Evolutionary conservation across 2,329 filamentous ascomycete genomes (phyloP).

Genomic region (Nemania bipapillata): DNA sequence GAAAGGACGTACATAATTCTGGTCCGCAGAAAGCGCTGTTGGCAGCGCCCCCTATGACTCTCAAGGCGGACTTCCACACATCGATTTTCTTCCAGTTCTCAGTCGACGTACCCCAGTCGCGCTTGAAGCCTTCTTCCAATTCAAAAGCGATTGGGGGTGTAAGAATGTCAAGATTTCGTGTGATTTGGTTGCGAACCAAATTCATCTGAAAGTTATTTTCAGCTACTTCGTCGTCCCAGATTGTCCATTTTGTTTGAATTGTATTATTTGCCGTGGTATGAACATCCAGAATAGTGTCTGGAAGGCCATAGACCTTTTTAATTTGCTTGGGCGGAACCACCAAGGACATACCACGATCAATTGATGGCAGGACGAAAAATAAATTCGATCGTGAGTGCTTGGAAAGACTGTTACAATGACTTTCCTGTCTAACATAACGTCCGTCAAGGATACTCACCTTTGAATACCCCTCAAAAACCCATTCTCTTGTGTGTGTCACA

Average conservation of each 20-base stretch:
- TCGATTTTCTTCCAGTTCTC: constrained; percentile 3
- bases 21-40: constrained; percentile 26
- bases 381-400: too few relatives aligned
- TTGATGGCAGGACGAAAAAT: constrained; percentile 15
- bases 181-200: constrained; percentile 22
- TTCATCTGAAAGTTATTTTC: constrained; percentile 24
- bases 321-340: constrained; percentile 18
- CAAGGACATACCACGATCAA: constrained; percentile 11
- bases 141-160: constrained; percentile 22
- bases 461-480: not conserved
- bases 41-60: constrained; percentile 15
- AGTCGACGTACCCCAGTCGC: constrained; percentile 15
- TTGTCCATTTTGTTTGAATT: constrained; percentile 24
- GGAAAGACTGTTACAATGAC: too few relatives aligned
- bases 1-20: constrained; percentile 2
- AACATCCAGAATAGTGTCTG: constrained; percentile 8
- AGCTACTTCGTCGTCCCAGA: constrained; percentile 18
- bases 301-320: constrained; percentile 14
- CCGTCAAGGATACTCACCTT: too few relatives aligned
- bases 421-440: too few relatives aligned
- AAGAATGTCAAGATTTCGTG: constrained; percentile 16
- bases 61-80: constrained; percentile 13
- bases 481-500: not conserved
- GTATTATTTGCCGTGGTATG: constrained; percentile 9
- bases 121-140: constrained; percentile 12